Evolutionary conservation across 768 basidiomycete species (phyloP), one percentile per base, ranked within the genome.

Genomic region (Gautieria morchelliformis): DNA sequence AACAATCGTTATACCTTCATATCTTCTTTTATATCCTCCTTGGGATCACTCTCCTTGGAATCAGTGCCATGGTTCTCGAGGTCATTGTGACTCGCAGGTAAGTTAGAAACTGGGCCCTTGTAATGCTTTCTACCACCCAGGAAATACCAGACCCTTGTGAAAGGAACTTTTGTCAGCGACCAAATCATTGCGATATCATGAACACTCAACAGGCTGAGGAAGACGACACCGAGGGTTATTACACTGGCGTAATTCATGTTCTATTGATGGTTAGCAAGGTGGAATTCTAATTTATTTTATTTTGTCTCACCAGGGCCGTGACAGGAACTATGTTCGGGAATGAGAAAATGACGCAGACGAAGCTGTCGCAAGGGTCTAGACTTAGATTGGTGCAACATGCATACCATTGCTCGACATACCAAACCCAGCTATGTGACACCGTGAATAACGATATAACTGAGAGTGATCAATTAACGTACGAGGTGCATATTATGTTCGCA

Each of bases 211-310:
- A 75, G 74, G 22, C 78, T 75, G n/a, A 82, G 69, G 50, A 78
- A 63, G 59, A 82, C 66, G 24, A 82, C 80, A 24, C 79, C 75
- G 44, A 74, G 62, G 6, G 80, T 79, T 60, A 83, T 82, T 42
- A 85, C 86, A 32, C 84, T 79, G n/a, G 85, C 84, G 63, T 90
- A 90, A 66, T 90, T 89, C 86, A 90, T 89, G 58, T 83, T 88
- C 32, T 57, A 45, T 48, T 32, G 6, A 57, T 49, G 22, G 46
- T 22, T 27, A 55, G 45, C 19, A 37, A 9, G 35, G 14, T 14
- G 14, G 14, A 37, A 10, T 37, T 37, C 14, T 3, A 37, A 5
- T 37, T 6, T 35, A n/a, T 39, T 20, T 10, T 15, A 37, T 10
- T 11, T 9, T 22, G 11, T 20, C 40, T 10, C 30, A 57, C 56